Conservation (phyloP, 2,329 filamentous ascomycete genomes). For the Pseudogymnoascus sp. region DNA sequence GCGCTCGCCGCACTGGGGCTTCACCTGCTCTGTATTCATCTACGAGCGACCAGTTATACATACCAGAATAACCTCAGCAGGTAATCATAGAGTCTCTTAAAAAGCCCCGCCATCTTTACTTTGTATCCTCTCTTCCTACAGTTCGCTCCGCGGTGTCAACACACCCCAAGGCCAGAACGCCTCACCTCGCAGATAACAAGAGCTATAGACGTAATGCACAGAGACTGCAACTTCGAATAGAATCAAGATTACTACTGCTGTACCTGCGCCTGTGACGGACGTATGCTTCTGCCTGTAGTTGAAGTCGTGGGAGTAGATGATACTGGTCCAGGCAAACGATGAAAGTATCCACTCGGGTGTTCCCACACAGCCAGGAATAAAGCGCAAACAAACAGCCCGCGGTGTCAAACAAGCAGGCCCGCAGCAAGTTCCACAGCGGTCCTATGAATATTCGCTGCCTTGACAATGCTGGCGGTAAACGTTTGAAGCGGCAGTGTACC, state of each 20-base stretch:
- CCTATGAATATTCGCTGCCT: not conserved
- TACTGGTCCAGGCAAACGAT: not conserved
- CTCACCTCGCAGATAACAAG: not conserved
- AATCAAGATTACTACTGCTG: not conserved
- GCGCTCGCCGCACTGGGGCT: not conserved
- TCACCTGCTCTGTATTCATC: not conserved
- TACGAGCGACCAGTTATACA: conserved; percentile 31
- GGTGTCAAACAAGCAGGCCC: not conserved
- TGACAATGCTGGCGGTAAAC: not conserved
- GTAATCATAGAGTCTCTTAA: conserved; percentile 97
- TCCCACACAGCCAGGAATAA: not conserved
- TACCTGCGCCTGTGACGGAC: not conserved
- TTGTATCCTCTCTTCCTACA: conserved; percentile 14
- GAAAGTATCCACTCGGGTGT: conserved; percentile 5
- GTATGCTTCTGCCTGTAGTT: not conserved
- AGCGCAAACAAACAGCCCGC: not conserved
- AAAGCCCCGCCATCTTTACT: conserved; percentile 75
- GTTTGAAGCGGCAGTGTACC: not conserved
- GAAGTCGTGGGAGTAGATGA: not conserved
- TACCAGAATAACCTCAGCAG: conserved; percentile 95
- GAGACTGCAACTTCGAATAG: not conserved
- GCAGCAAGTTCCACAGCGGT: not conserved
- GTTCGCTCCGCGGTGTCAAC: not conserved
- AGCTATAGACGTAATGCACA: conserved; percentile 3
- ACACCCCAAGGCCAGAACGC: not conserved